These are phyloP conservation scores for baker's yeast (Saccharomyces cerevisiae) DNA, from an alignment of 805 yeast species.

Conservation along the genomic window DNA sequence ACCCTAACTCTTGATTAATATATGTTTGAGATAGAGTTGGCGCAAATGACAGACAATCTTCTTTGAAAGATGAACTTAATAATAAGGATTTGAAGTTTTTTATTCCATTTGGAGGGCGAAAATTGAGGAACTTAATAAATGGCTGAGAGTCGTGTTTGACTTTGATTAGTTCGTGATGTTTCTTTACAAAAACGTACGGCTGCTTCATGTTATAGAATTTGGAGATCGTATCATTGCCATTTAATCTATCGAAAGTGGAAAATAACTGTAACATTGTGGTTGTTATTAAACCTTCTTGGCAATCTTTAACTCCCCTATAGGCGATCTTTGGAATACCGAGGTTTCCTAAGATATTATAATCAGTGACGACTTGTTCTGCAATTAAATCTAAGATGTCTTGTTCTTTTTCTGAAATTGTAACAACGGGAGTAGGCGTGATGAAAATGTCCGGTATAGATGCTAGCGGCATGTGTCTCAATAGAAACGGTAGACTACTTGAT, in stretches of 20 bases:
- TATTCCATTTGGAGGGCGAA: constrained; percentile 43
- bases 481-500: constrained; percentile 60
- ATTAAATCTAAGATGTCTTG: constrained; percentile 22
- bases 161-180: constrained; percentile 31
- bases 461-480: constrained; percentile 55
- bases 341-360: constrained; percentile 41
- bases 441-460: constrained; percentile 52
- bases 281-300: constrained; percentile 16
- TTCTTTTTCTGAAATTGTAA: constrained; percentile 9
- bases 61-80: constrained; percentile 29
- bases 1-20: constrained; percentile 29
- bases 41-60: constrained; percentile 24
- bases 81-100: constrained; percentile 48
- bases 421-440: constrained; percentile 18
- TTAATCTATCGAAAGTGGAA: constrained; percentile 17
- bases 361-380: constrained; percentile 27
- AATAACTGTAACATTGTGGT: constrained; percentile 18
- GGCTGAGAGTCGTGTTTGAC: constrained; percentile 41
- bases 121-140: constrained; percentile 52
- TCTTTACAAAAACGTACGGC: constrained; percentile 27
- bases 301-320: constrained; percentile 14
- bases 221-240: constrained; percentile 23
- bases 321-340: constrained; percentile 53
- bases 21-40: constrained; percentile 29
- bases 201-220: constrained; percentile 18